phyloP scores from a whole-genome alignment of 176 grass and related monocot genomes.

The Aegilops longissima region DNA sequence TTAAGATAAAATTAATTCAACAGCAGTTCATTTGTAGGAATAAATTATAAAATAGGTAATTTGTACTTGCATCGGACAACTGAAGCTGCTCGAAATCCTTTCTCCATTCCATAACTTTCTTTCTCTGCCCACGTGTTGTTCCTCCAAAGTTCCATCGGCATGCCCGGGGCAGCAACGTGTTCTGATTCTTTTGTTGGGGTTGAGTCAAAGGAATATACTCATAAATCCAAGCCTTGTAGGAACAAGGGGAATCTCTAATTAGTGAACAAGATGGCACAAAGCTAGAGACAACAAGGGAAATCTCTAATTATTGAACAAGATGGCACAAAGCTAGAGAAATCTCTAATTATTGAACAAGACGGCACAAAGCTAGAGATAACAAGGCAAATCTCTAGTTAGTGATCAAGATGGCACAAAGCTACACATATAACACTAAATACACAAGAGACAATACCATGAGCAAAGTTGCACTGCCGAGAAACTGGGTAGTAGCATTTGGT shows the following conservation, averaged over 20 bases:
- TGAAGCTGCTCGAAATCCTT: slow-evolving; percentile 56
- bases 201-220: slow-evolving; percentile 61
- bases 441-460: slow-evolving; percentile 47
- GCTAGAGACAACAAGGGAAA: not conserved
- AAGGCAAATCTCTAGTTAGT: slow-evolving; percentile 8
- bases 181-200: slow-evolving; percentile 65
- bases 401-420: slow-evolving; percentile 15
- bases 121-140: slow-evolving; percentile 57
- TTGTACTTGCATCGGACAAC: slow-evolving; percentile 43
- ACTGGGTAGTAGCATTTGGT: slow-evolving; percentile 60
- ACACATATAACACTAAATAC: not conserved
- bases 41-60: slow-evolving; percentile 5
- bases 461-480: slow-evolving; percentile 59
- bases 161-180: slow-evolving; percentile 45
- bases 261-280: slow-evolving; percentile 25
- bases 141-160: slow-evolving; percentile 57
- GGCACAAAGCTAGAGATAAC: slow-evolving; percentile 1
- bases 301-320: slow-evolving; percentile 21
- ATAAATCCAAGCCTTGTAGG: slow-evolving; percentile 53
- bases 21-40: not conserved
- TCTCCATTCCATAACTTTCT: slow-evolving; percentile 63
- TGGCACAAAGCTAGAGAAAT: slow-evolving; percentile 11
- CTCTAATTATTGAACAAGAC: slow-evolving; percentile 27
- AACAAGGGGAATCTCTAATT: slow-evolving; percentile 24
- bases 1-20: slow-evolving; percentile 27